Evolutionary conservation across 208 protist genomes (phyloP), one percentile per base, ranked within the genome.

Genomic region (Crithidia bombi): DNA sequence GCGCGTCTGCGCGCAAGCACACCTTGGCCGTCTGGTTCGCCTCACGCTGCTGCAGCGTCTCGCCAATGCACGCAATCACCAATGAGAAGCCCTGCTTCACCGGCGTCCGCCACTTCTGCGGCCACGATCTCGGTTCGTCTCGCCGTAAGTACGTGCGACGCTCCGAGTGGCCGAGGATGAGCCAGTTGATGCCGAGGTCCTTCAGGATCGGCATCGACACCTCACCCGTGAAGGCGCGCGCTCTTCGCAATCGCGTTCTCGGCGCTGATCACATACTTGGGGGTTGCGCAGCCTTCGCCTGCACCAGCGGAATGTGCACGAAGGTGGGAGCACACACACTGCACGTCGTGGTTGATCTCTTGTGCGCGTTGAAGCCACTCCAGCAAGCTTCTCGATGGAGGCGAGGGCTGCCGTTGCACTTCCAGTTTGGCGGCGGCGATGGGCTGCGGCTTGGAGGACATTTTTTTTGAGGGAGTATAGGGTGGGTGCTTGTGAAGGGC

Each of bases 81-180:
- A n/a, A n/a, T n/a, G 78, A 89, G 30, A 99, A 80, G 59, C 97
- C 98, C 47, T 67, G 65, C 28, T 76, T 76, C 43, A 97, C 73
- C n/a, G 26, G 94, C 94, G 36, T 74, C 80, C 11, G 77, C 70
- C 21, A 94, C 81, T 82, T 99, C 99, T 56, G 97, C 82, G 12
- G 92, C 97, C 43, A 99, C 85, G 7, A 98, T 82, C 61, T 98
- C 84, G 64, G n/a, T 97, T 81, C 14, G 84, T 88, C 82, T 99
- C 97, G 30, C 81, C 80, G 78, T 98, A 98, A n/a, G 83, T 99
- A 93, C 38, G 90, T 73, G 65, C 98, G 89, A 38, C 98, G 90
- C 87, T 99, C 98, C 73, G 89, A 98, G 87, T 99, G 98, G 58
- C 98, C 98, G 28, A 99, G 58, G 46, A 99, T 98, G 36, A 98